Percentiles rank a stretch among this genome's conserved stretches.
These are phyloP conservation scores for Powellomyces hirtus DNA, from an alignment of 192 early-diverging fungal species.

Conservation along the genomic window DNA sequence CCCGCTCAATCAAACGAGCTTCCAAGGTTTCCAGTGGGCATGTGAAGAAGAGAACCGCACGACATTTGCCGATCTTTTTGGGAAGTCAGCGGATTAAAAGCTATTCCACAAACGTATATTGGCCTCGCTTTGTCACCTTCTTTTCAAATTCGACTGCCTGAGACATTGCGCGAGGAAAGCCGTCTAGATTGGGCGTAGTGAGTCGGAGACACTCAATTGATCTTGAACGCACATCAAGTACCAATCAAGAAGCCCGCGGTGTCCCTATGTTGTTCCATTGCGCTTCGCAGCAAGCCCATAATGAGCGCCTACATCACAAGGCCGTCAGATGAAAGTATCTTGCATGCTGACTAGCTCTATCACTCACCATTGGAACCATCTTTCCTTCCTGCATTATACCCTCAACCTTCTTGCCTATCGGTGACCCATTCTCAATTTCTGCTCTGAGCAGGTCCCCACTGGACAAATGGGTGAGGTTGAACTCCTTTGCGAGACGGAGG, in stretches of 20 bases:
- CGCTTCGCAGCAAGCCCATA: slow-evolving; percentile 33
- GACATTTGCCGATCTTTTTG: slow-evolving; percentile 30
- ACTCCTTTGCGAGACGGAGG: slow-evolving; percentile 75
- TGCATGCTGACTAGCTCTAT: too few species aligned
- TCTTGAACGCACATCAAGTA: too few species aligned
- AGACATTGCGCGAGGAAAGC: slow-evolving; percentile 46
- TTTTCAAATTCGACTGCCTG: slow-evolving; percentile 51
- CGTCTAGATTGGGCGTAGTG: too few species aligned
- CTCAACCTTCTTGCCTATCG: slow-evolving; percentile 72
- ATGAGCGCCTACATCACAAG: slow-evolving; percentile 29
- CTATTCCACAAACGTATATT: background rate
- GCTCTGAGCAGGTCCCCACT: slow-evolving; percentile 90
- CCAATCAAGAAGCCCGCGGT: slow-evolving; percentile 35
- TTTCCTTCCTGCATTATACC: slow-evolving; percentile 87
- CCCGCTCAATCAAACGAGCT: slow-evolving; percentile 51
- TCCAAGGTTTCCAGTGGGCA: slow-evolving; percentile 52
- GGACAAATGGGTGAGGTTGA: slow-evolving; percentile 87
- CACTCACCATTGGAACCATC: slow-evolving; percentile 74
- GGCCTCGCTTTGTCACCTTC: background rate
- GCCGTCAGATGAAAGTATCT: too few species aligned
- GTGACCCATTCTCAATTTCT: slow-evolving; percentile 58
- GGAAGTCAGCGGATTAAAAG: too few species aligned
- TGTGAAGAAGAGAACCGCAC: slow-evolving; percentile 40
- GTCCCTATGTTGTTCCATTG: slow-evolving; percentile 22
- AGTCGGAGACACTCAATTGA: too few species aligned